Evolutionary conservation across 495 filamentous ascomycete genomes (phyloP).

Genomic region (Hyaloscypha hepaticicola): DNA sequence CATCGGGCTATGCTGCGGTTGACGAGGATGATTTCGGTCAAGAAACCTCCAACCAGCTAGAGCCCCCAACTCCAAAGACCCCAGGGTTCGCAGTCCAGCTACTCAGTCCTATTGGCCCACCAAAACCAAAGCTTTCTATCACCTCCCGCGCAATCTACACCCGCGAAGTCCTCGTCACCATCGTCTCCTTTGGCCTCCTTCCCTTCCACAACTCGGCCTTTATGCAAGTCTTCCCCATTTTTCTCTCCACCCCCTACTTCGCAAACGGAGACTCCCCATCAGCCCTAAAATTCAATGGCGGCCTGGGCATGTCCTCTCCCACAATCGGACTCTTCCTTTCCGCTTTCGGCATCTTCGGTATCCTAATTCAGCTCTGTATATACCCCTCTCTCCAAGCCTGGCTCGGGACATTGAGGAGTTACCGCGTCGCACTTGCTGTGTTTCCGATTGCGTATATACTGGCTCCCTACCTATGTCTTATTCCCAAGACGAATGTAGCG

Average conservation of each 20-base stretch:
- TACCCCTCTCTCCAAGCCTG: conserved; percentile 61
- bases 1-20: conserved; percentile 25
- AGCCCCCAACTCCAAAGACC: neutral
- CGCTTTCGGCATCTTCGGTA: conserved; percentile 66
- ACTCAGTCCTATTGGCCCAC: neutral
- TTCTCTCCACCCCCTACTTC: conserved; percentile 64
- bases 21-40: conserved; percentile 14
- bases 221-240: conserved; percentile 71
- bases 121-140: conserved; percentile 36
- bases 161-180: conserved; percentile 56
- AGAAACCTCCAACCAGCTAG: neutral
- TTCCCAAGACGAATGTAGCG: conserved; percentile 43
- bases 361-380: conserved; percentile 66
- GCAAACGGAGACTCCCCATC: conserved; percentile 42
- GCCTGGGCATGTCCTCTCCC: conserved; percentile 65
- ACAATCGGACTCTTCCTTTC: conserved; percentile 69
- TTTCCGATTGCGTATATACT: conserved; percentile 67
- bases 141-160: conserved; percentile 62
- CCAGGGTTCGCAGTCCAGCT: neutral
- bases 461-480: conserved; percentile 64
- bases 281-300: conserved; percentile 68
- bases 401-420: conserved; percentile 61
- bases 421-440: conserved; percentile 56
- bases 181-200: conserved; percentile 64
- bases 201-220: conserved; percentile 76